Conservation (phyloP, 1,284 basidiomycete genomes). For the Hymenochaete sp. region DNA sequence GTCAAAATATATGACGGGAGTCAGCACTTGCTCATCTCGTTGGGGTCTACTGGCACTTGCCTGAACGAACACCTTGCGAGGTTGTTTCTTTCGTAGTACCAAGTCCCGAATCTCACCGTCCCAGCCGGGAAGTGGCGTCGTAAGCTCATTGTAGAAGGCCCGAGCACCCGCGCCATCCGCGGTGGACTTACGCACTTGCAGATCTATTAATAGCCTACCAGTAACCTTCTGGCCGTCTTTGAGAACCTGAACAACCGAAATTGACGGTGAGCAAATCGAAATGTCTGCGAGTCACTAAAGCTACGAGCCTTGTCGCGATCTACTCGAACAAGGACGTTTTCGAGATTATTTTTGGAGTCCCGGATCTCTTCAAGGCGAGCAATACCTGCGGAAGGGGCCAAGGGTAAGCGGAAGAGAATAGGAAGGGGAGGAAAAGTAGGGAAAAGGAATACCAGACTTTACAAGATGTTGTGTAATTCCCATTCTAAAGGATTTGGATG, state of each 20-base stretch:
- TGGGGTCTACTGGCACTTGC: constrained; percentile 5
- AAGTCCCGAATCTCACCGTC: constrained; percentile 65
- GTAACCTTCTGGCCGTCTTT: constrained; percentile 53
- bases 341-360: constrained; percentile 43
- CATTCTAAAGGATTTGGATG: constrained; percentile 34
- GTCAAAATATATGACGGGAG: constrained; percentile 2
- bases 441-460: too few species aligned
- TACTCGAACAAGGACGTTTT: constrained; percentile 63
- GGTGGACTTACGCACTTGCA: constrained; percentile 77
- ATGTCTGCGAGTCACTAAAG: too few species aligned
- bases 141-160: constrained; percentile 66
- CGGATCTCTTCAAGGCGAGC: constrained; percentile 62
- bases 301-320: constrained; percentile 61
- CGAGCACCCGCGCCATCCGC: constrained; percentile 72
- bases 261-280: too few species aligned
- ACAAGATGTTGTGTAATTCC: constrained; percentile 77
- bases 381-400: too few species aligned
- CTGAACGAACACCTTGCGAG: constrained; percentile 71
- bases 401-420: too few species aligned
- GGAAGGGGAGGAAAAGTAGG: too few species aligned
- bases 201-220: constrained; percentile 64
- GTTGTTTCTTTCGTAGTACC: constrained; percentile 71
- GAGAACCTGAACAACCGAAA: too few species aligned
- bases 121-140: constrained; percentile 64
- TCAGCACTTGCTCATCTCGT: not conserved